Conservation (phyloP, 306 rosid species). For the Sechiopsis laciniata region DNA sequence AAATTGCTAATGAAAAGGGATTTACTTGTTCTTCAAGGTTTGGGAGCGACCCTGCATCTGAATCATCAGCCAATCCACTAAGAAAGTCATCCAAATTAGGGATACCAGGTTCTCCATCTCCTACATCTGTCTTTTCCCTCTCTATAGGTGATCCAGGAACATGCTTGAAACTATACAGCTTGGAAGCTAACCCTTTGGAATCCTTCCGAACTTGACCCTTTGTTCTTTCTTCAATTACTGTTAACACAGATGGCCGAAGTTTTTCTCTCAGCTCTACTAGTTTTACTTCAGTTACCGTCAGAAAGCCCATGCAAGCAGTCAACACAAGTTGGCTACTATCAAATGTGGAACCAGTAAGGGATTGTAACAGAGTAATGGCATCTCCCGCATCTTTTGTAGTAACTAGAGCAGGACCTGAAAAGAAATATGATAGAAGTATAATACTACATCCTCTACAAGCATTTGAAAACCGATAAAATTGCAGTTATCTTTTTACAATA, state of each 20-base stretch:
- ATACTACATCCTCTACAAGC: not conserved
- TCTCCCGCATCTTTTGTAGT: slow-evolving; percentile 95
- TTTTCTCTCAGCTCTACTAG: slow-evolving; percentile 68
- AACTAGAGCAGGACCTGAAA: slow-evolving; percentile 67
- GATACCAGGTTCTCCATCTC: slow-evolving; percentile 33
- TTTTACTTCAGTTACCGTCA: slow-evolving; percentile 67
- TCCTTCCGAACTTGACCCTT: slow-evolving; percentile 68
- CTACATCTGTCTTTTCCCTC: slow-evolving; percentile 34
- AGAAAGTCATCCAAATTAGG: slow-evolving; percentile 53
- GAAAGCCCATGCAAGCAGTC: slow-evolving; percentile 91
- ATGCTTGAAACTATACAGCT: slow-evolving; percentile 81
- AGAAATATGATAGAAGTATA: slow-evolving; percentile 20
- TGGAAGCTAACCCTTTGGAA: slow-evolving; percentile 80
- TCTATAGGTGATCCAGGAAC: slow-evolving; percentile 47
- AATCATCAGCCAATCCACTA: slow-evolving; percentile 44
- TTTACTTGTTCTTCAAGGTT: slow-evolving; percentile 88
- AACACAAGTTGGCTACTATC: slow-evolving; percentile 94
- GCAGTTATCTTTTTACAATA: slow-evolving; percentile 23
- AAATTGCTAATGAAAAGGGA: slow-evolving; percentile 24
- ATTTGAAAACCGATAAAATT: slow-evolving; percentile 5
- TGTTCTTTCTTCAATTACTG: slow-evolving; percentile 62
- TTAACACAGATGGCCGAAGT: slow-evolving; percentile 69
- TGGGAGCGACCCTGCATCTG: slow-evolving; percentile 58
- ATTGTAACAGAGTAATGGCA: slow-evolving; percentile 75
- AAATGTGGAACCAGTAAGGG: slow-evolving; percentile 81